These are phyloP conservation scores for Rutstroemia sp. DNA, from an alignment of 2,329 filamentous ascomycete species.

Conservation along the genomic window DNA sequence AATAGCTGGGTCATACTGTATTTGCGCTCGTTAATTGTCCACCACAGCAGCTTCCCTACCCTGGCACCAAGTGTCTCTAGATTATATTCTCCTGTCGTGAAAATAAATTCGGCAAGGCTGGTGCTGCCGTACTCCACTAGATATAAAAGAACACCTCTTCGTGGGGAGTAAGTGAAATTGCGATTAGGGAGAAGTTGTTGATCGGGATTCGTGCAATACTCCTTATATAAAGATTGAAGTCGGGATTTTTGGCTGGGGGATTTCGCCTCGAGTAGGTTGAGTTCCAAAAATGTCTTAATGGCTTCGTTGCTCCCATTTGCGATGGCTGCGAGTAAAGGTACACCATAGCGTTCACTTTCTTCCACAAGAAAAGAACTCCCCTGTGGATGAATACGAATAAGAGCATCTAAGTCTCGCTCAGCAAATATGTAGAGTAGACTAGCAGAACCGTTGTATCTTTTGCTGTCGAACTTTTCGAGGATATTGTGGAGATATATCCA, in stretches of 20 bases:
- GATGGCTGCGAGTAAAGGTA: conserved; percentile 32
- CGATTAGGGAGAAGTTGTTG: conserved; percentile 2
- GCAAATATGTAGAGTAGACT: conserved; percentile 33
- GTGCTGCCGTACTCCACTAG: conserved; percentile 9
- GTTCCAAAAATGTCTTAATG: conserved; percentile 21
- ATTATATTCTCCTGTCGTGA: not conserved
- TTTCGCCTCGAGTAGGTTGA: conserved; percentile 9
- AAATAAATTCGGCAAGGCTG: not conserved
- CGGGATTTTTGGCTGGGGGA: not conserved
- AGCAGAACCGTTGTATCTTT: conserved; percentile 22
- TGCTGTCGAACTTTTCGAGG: conserved; percentile 24
- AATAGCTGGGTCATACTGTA: conserved; percentile 7
- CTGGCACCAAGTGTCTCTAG: not conserved
- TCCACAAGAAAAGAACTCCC: conserved; percentile 17
- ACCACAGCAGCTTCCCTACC: conserved; percentile 8
- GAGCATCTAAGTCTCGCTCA: conserved; percentile 22
- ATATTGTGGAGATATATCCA: conserved; percentile 31
- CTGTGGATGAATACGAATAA: conserved; percentile 25
- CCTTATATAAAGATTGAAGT: conserved; percentile 9
- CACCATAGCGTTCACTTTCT: conserved; percentile 28
- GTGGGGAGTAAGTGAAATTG: conserved; percentile 11
- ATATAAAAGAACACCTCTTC: conserved; percentile 4
- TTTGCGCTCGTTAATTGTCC: conserved; percentile 6
- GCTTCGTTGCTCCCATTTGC: conserved; percentile 27
- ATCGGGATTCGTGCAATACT: conserved; percentile 2